A percentile compares a stretch with the other conserved stretches of the same genome.
These are phyloP conservation scores for Phalaenopsis equestris DNA, from an alignment of 106 monocot genomes.

Conservation along the genomic window DNA sequence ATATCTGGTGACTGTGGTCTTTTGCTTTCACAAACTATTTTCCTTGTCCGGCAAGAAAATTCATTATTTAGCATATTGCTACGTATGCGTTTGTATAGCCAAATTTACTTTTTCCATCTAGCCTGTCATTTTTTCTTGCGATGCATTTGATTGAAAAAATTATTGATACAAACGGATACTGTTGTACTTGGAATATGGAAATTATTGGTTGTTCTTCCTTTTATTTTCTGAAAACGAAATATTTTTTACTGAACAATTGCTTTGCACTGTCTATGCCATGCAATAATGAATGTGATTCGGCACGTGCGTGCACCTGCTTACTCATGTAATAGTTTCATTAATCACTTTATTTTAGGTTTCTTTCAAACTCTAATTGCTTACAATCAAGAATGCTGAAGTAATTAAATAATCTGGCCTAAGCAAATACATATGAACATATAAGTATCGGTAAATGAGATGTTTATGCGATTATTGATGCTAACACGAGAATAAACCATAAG, in stretches of 20 bases:
- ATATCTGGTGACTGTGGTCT: neutral
- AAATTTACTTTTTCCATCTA: neutral
- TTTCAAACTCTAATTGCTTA: neutral
- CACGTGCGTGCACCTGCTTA: neutral
- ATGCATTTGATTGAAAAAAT: neutral
- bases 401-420: neutral
- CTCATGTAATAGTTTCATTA: neutral
- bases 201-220: neutral
- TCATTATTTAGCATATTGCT: neutral
- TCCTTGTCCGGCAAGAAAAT: neutral
- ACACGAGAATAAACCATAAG: too few relatives aligned
- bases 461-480: too few relatives aligned
- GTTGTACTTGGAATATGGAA: neutral
- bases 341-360: neutral
- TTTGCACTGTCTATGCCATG: neutral
- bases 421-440: too few relatives aligned
- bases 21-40: neutral
- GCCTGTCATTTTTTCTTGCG: neutral
- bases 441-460: too few relatives aligned
- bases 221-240: neutral
- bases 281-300: neutral
- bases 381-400: neutral
- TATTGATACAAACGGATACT: neutral
- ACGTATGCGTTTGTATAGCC: neutral
- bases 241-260: neutral